phyloP scores from a whole-genome alignment of 1,284 basidiomycete genomes.

The Thecaphora thlaspeos region DNA sequence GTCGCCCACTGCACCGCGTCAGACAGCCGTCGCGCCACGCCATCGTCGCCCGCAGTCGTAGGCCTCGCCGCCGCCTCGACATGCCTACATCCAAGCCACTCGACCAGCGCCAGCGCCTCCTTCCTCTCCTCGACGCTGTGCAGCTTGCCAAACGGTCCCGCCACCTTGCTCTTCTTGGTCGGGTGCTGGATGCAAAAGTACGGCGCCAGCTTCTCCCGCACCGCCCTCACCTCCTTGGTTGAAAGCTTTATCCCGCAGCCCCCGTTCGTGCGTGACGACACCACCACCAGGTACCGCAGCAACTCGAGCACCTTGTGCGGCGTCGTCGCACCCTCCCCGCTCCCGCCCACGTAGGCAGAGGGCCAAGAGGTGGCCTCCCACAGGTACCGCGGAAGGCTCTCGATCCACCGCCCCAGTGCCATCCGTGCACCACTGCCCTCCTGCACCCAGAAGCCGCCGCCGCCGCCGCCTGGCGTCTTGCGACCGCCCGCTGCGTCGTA shows the following conservation, averaged over 20 bases:
- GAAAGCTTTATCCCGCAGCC: not conserved
- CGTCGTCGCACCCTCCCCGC: too few species aligned
- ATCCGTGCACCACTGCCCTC: too few species aligned
- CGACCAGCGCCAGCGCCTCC: not conserved
- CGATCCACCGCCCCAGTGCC: conserved; percentile 6
- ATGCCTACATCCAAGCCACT: too few species aligned
- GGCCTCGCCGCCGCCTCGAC: too few species aligned
- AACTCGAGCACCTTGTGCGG: conserved; percentile 19
- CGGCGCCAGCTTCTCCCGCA: conserved; percentile 16
- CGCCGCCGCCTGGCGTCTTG: not conserved
- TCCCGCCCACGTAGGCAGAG: not conserved
- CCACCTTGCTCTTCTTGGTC: conserved; percentile 13
- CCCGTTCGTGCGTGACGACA: conserved; percentile 9
- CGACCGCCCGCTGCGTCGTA: conserved; percentile 8
- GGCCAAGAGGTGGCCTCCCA: conserved; percentile 16
- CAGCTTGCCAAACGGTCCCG: conserved; percentile 18
- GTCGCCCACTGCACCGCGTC: too few species aligned
- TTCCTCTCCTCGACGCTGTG: not conserved
- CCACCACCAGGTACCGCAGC: conserved; percentile 21
- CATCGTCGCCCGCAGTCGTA: too few species aligned
- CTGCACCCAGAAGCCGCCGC: too few species aligned
- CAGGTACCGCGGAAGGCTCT: conserved; percentile 16
- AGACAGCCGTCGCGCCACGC: too few species aligned
- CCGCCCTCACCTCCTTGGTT: not conserved
- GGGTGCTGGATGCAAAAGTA: conserved; percentile 32